A percentile compares a stretch with the other conserved stretches of the same genome.
phyloP scores from a whole-genome alignment of 2,329 filamentous ascomycete genomes.

The Neurospora crassa region DNA sequence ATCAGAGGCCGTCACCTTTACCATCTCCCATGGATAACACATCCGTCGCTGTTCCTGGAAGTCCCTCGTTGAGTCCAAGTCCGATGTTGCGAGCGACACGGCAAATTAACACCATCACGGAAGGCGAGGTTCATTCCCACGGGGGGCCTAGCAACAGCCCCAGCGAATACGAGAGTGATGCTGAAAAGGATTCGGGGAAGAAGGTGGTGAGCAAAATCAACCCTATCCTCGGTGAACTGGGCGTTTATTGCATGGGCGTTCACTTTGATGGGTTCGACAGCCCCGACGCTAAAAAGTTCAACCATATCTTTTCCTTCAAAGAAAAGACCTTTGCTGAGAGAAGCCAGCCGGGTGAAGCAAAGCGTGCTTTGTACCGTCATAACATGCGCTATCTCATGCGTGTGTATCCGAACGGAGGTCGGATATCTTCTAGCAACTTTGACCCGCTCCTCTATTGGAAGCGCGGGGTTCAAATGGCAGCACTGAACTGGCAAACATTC shows the following conservation, averaged over 20 bases:
- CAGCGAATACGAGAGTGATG: constrained; percentile 70
- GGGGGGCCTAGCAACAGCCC: constrained; percentile 50
- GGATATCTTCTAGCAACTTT: constrained; percentile 85
- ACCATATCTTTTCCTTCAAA: constrained; percentile 93
- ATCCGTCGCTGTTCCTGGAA: constrained; percentile 43
- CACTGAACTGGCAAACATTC: constrained; percentile 97
- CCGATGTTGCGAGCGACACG: constrained; percentile 40
- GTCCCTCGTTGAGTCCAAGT: constrained; percentile 41
- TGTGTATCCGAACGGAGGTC: constrained; percentile 78
- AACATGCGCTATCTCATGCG: constrained; percentile 89
- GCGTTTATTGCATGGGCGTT: constrained; percentile 64
- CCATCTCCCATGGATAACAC: constrained; percentile 51
- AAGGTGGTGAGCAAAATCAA: constrained; percentile 76
- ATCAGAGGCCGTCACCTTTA: constrained; percentile 50
- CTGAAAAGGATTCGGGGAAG: constrained; percentile 44
- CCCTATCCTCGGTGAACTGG: constrained; percentile 72
- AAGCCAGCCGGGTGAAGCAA: constrained; percentile 65
- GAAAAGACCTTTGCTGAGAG: constrained; percentile 80
- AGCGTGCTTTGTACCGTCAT: constrained; percentile 73
- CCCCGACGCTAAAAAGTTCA: constrained; percentile 73
- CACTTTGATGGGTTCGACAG: constrained; percentile 77
- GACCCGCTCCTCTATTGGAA: constrained; percentile 92
- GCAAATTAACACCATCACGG: constrained; percentile 49
- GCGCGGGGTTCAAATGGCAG: constrained; percentile 93
- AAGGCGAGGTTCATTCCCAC: constrained; percentile 39